Conservation (phyloP, 2,329 filamentous ascomycete species). For the Lecanicillium sp. region DNA sequence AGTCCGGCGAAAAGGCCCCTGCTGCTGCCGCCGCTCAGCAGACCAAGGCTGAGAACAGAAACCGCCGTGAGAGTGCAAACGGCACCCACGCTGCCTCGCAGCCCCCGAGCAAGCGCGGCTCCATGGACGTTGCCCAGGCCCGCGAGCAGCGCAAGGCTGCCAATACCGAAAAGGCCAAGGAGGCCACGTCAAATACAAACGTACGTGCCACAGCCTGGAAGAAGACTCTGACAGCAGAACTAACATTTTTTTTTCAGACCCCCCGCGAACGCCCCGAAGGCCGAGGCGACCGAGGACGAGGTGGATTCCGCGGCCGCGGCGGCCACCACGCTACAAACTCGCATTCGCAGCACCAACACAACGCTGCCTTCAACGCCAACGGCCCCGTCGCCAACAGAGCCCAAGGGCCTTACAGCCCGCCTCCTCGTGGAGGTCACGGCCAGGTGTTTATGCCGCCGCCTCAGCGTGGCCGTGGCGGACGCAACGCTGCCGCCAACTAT, state of each 20-base stretch:
- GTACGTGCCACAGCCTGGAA: constrained; percentile 27
- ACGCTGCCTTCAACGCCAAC: constrained; percentile 24
- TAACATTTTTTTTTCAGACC: constrained; percentile 16
- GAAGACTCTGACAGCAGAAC: not conserved
- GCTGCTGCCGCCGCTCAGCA: constrained; percentile 22
- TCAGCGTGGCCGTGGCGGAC: constrained; percentile 21
- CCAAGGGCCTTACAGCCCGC: constrained; percentile 36
- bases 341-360: constrained; percentile 26
- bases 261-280: constrained; percentile 27
- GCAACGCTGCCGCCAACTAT: constrained; percentile 24
- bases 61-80: constrained; percentile 27
- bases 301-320: constrained; percentile 38
- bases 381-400: constrained; percentile 23
- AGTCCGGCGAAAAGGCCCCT: constrained; percentile 29
- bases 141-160: constrained; percentile 41
- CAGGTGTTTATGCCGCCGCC: constrained; percentile 24
- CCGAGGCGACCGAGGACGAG: constrained; percentile 33
- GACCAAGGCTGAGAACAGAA: constrained; percentile 22
- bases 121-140: constrained; percentile 29
- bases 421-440: constrained; percentile 29
- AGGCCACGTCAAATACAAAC: constrained; percentile 22
- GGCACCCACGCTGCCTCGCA: constrained; percentile 28
- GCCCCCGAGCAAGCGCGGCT: constrained; percentile 35
- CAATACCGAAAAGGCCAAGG: constrained; percentile 33
- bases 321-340: constrained; percentile 29